These are phyloP conservation scores for Solanum hybrid DNA, from an alignment of 305 asterid genomes.

Conservation along the genomic window DNA sequence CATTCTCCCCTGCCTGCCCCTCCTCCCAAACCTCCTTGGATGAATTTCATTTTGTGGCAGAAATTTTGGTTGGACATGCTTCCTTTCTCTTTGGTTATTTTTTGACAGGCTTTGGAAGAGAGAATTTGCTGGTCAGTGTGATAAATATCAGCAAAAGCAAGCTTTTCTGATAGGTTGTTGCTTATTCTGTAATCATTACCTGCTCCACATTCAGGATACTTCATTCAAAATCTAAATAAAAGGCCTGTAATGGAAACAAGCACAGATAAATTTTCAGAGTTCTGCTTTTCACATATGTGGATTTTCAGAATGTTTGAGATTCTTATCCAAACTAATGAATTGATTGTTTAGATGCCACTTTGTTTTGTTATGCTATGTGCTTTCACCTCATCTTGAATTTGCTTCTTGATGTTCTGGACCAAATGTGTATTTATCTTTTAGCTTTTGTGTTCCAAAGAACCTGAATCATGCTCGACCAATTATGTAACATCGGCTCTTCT, in stretches of 20 bases:
- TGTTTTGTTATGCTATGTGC: background rate
- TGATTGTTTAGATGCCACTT: background rate
- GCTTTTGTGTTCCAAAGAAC: background rate
- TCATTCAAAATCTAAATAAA: background rate
- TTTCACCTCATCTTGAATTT: background rate
- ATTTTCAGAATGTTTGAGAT: background rate
- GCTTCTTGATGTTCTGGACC: background rate
- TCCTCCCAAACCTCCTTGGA: background rate
- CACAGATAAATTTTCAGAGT: background rate
- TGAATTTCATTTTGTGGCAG: background rate
- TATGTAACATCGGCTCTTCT: background rate
- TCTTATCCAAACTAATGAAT: background rate
- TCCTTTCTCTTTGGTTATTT: background rate
- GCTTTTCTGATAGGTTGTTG: background rate
- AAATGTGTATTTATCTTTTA: background rate
- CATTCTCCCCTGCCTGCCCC: background rate
- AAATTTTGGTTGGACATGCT: background rate
- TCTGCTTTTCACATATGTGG: background rate
- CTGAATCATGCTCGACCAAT: background rate
- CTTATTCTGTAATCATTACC: background rate
- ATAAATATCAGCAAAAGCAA: background rate
- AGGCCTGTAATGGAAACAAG: background rate
- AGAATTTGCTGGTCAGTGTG: background rate
- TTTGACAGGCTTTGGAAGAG: background rate
- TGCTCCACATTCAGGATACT: background rate